Evolutionary conservation across 148 eudicot genomes (phyloP).

Genomic region (Vaccinium myrtillus): DNA sequence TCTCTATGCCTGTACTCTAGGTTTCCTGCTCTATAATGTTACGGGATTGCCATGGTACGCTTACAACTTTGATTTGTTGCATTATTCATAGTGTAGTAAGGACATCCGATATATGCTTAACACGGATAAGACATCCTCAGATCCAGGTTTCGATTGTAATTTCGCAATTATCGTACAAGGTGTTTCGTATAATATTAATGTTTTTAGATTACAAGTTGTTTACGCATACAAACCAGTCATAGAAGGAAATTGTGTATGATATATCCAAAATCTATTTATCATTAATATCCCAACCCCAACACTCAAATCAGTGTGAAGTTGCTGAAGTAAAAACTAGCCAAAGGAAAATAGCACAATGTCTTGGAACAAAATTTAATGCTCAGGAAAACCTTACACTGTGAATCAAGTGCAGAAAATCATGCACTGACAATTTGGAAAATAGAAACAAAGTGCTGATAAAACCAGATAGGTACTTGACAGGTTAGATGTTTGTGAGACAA

Average conservation of each 20-base stretch:
- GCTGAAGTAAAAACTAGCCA: conserved; percentile 15
- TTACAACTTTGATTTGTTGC: not conserved
- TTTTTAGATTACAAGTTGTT: not conserved
- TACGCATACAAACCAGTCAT: not conserved
- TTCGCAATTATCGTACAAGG: not conserved
- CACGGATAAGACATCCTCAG: not conserved
- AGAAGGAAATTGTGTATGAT: not conserved
- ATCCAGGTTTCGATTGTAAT: not conserved
- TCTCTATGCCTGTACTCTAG: not conserved
- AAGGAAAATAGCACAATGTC: not conserved
- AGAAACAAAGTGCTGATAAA: not conserved
- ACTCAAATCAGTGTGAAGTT: not conserved
- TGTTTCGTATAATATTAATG: not conserved
- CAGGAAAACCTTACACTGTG: not conserved
- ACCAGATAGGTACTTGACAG: not conserved
- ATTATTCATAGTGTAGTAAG: not conserved
- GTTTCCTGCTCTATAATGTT: not conserved
- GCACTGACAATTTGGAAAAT: not conserved
- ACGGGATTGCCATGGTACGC: not conserved
- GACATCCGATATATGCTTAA: not conserved
- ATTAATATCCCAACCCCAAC: not conserved
- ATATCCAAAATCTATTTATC: not conserved
- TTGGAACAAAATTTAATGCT: not conserved
- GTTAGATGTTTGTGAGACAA: not conserved
- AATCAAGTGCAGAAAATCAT: not conserved